These are phyloP conservation scores for Cordyceps militaris DNA, from an alignment of 2,329 filamentous ascomycete species.

Conservation along the genomic window DNA sequence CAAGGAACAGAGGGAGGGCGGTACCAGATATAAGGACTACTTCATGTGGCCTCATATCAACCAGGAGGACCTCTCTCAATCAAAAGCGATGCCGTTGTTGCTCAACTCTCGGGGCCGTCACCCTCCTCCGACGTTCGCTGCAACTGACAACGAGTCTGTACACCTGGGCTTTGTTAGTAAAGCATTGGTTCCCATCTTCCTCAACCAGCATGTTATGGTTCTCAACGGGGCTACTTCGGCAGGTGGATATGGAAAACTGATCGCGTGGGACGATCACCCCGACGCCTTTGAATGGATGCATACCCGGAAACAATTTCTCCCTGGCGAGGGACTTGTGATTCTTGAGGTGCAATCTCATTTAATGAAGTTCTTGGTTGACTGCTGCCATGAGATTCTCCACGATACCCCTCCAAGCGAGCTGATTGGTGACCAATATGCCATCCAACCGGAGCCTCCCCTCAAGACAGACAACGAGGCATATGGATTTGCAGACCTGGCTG, in stretches of 20 bases:
- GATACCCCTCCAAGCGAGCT: slow-evolving; percentile 35
- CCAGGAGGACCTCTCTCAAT: slow-evolving; percentile 43
- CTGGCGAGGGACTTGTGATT: slow-evolving; percentile 41
- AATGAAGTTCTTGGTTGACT: slow-evolving; percentile 41
- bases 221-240: slow-evolving; percentile 23
- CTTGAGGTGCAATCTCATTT: slow-evolving; percentile 45
- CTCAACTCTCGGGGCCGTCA: slow-evolving; percentile 45
- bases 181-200: slow-evolving; percentile 21
- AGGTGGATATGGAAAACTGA: slow-evolving; percentile 30
- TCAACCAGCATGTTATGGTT: slow-evolving; percentile 28
- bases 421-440: slow-evolving; percentile 21
- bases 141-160: slow-evolving; percentile 32
- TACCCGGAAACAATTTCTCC: slow-evolving; percentile 29
- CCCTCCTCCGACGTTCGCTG: slow-evolving; percentile 39
- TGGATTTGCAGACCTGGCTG: slow-evolving; percentile 31
- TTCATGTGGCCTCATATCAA: slow-evolving; percentile 51
- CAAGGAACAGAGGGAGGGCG: slow-evolving; percentile 11
- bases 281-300: slow-evolving; percentile 32
- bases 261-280: slow-evolving; percentile 26
- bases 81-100: slow-evolving; percentile 40
- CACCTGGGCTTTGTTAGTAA: slow-evolving; percentile 22
- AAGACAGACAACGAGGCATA: slow-evolving; percentile 23
- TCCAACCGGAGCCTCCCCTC: slow-evolving; percentile 31
- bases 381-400: slow-evolving; percentile 41
- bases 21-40: slow-evolving; percentile 20